Evolutionary conservation across 805 yeast species (phyloP).

Genomic region (Candida sithepensis): DNA sequence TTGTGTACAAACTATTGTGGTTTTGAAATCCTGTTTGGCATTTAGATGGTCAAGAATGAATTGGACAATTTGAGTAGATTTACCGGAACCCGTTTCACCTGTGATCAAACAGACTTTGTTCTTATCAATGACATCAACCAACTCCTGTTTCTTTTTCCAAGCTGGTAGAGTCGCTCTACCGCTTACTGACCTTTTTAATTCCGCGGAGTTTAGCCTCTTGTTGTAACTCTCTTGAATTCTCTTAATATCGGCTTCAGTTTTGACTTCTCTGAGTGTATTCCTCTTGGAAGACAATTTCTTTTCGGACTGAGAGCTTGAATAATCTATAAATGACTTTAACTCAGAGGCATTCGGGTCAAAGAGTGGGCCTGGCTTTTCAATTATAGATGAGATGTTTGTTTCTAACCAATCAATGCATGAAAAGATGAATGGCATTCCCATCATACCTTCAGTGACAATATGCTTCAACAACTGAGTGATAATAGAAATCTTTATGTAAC

Average conservation of each 20-base stretch:
- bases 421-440: constrained; percentile 71
- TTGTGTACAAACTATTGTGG: constrained; percentile 81
- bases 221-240: constrained; percentile 34
- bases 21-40: constrained; percentile 42
- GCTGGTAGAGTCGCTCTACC: constrained; percentile 72
- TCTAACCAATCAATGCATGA: constrained; percentile 77
- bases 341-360: constrained; percentile 24
- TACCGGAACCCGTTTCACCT: constrained; percentile 98
- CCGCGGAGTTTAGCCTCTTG: constrained; percentile 28
- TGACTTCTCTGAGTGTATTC: not conserved
- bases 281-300: not conserved
- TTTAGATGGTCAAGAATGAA: constrained; percentile 72
- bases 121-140: constrained; percentile 51
- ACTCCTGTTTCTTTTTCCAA: constrained; percentile 60
- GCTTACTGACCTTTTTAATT: constrained; percentile 34
- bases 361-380: constrained; percentile 75
- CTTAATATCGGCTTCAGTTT: constrained; percentile 31
- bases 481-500: constrained; percentile 62
- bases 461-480: constrained; percentile 43
- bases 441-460: constrained; percentile 37
- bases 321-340: not conserved
- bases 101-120: constrained; percentile 75
- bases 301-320: not conserved
- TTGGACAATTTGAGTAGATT: constrained; percentile 92
- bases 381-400: constrained; percentile 51